Percentiles rank a stretch among this genome's conserved stretches.
Evolutionary conservation across 2,329 filamentous ascomycete species (phyloP).

Genomic region (Diaporthe caulivora): DNA sequence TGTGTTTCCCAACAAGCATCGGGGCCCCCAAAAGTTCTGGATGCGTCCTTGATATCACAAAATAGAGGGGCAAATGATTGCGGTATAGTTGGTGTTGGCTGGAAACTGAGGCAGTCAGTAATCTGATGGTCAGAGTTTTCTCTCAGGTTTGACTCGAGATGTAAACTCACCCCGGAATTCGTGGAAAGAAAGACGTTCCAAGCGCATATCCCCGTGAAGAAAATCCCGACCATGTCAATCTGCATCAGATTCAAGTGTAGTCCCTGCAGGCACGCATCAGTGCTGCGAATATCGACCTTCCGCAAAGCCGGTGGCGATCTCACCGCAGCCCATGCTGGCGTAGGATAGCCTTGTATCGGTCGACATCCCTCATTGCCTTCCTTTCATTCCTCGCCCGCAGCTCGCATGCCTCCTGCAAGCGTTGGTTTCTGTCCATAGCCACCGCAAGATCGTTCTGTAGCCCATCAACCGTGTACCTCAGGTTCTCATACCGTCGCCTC

Average conservation of each 20-base stretch:
- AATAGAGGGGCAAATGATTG: background rate
- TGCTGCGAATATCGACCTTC: background rate
- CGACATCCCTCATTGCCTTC: slow-evolving; percentile 36
- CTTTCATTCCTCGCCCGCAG: slow-evolving; percentile 29
- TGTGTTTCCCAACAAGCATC: background rate
- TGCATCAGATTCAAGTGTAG: background rate
- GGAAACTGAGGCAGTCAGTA: slow-evolving; percentile 7
- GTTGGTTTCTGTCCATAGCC: slow-evolving; percentile 45
- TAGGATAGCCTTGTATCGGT: slow-evolving; percentile 43
- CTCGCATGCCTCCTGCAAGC: slow-evolving; percentile 40
- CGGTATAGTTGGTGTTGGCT: background rate
- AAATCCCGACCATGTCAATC: background rate
- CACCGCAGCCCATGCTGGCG: slow-evolving; percentile 42
- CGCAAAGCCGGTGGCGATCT: background rate
- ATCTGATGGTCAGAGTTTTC: background rate
- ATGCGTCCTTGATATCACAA: background rate
- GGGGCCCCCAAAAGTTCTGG: background rate
- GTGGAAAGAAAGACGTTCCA: background rate
- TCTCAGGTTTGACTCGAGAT: background rate
- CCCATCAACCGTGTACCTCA: slow-evolving; percentile 40
- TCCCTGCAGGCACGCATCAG: background rate
- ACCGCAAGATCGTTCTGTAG: slow-evolving; percentile 44
- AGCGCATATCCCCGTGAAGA: background rate
- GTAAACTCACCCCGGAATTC: slow-evolving; percentile 13
- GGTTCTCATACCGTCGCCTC: slow-evolving; percentile 40